Conservation (phyloP, 2,329 filamentous ascomycete genomes). For the Ascosphaera apis region DNA sequence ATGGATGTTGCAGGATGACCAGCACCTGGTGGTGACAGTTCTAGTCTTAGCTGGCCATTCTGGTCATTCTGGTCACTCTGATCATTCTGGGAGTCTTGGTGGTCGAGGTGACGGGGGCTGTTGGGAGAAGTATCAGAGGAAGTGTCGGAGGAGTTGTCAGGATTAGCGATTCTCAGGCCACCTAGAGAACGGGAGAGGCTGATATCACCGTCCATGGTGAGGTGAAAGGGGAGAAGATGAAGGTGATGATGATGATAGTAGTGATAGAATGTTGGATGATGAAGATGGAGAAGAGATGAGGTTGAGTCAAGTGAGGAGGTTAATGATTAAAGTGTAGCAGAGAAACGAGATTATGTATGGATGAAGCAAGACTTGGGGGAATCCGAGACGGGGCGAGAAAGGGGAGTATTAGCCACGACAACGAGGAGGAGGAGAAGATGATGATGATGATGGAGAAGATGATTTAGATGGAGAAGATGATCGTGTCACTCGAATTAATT, state of each 20-base stretch:
- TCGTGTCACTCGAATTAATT: no score
- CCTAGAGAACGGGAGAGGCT: conserved; percentile 82
- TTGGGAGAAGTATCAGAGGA: conserved; percentile 14
- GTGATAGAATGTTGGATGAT: background rate
- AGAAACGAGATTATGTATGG: no score
- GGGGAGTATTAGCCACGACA: no score
- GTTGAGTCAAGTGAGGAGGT: background rate
- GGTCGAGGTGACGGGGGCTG: conserved; percentile 3
- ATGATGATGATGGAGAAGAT: no score
- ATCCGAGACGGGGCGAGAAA: no score
- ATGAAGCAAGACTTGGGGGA: no score
- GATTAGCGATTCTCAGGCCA: conserved; percentile 89
- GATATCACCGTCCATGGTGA: conserved; percentile 64
- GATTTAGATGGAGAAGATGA: no score
- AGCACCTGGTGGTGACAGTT: no score
- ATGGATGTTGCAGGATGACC: conserved; percentile 2
- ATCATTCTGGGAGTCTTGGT: conserved; percentile 3
- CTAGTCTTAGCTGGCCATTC: conserved; percentile 5
- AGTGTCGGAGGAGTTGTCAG: conserved; percentile 43
- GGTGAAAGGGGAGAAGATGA: background rate
- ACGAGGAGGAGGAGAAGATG: no score
- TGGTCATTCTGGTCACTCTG: conserved; percentile 1
- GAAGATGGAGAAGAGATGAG: background rate
- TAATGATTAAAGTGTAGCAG: no score
- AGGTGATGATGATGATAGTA: background rate